A percentile compares a stretch with the other conserved stretches of the same genome.
Conservation (phyloP, 306 rosid species). For the Hippophae gyantsensis region DNA sequence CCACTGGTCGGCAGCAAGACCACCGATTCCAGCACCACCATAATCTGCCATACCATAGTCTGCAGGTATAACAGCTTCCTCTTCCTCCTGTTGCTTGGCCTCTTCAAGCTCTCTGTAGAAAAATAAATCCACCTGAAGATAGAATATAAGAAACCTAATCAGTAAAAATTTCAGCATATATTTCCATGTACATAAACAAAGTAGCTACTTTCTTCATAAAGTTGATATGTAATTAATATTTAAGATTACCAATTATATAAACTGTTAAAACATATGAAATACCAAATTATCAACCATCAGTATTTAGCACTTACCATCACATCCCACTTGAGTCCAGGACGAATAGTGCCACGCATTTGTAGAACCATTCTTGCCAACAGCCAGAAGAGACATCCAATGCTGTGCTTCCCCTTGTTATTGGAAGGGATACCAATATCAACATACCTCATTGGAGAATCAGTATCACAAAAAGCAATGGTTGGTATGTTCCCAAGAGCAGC, state of each 20-base stretch:
- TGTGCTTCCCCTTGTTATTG: conserved; percentile 85
- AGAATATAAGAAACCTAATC: background rate
- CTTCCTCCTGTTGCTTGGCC: conserved; percentile 62
- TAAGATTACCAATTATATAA: too few species aligned
- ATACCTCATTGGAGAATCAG: conserved; percentile 76
- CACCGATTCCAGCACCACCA: conserved; percentile 23
- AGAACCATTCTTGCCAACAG: conserved; percentile 83
- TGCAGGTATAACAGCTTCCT: conserved; percentile 38
- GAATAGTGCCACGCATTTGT: conserved; percentile 74
- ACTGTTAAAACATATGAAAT: too few species aligned
- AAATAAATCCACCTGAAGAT: conserved; percentile 66
- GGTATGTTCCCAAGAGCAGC: conserved; percentile 88
- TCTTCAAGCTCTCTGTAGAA: conserved; percentile 90
- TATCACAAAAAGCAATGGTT: conserved; percentile 85
- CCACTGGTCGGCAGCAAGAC: conserved; percentile 31
- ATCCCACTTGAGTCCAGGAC: conserved; percentile 74
- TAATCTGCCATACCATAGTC: conserved; percentile 56
- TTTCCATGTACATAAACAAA: too few species aligned
- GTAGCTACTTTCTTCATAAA: too few species aligned
- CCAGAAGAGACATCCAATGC: conserved; percentile 93
- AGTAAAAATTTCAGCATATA: too few species aligned
- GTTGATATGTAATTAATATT: too few species aligned
- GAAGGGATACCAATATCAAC: conserved; percentile 98
- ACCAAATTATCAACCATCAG: too few species aligned
- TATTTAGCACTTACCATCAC: conserved; percentile 48